These are phyloP conservation scores for Fusarium austroafricanum DNA, from an alignment of 2,329 filamentous ascomycete genomes.

Conservation along the genomic window DNA sequence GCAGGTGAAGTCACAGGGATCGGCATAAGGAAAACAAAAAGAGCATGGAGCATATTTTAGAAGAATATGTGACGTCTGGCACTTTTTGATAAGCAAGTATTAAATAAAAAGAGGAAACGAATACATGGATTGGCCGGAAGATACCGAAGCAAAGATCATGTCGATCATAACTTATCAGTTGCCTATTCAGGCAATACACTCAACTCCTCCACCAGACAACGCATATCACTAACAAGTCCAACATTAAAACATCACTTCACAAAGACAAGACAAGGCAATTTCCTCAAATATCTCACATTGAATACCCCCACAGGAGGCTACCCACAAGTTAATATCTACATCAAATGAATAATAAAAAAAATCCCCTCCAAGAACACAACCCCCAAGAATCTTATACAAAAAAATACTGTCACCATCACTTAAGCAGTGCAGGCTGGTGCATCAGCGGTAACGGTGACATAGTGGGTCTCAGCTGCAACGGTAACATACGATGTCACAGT, in stretches of 20 bases:
- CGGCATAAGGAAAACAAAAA: background rate
- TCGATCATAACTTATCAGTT: no score
- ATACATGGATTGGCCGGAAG: background rate
- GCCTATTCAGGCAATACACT: background rate
- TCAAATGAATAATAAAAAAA: conserved; percentile 23
- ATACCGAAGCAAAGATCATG: no score
- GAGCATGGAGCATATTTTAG: background rate
- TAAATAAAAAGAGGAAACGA: background rate
- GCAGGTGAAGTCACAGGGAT: background rate
- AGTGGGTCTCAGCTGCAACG: background rate
- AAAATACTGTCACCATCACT: no score
- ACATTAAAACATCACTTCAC: background rate
- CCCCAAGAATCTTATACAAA: background rate
- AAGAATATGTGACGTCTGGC: no score
- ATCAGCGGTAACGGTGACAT: no score
- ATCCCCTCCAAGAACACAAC: background rate
- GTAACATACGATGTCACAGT: conserved; percentile 34
- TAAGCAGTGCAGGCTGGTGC: no score
- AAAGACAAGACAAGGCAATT: background rate
- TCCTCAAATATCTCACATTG: conserved; percentile 47
- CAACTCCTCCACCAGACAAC: background rate
- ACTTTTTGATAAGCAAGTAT: background rate
- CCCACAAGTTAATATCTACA: conserved; percentile 46
- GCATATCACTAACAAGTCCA: background rate
- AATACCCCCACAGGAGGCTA: conserved; percentile 46